Evolutionary conservation across 805 yeast genomes (phyloP), one percentile per base, ranked within the genome.

Genomic region (Alloascoidea africana): DNA sequence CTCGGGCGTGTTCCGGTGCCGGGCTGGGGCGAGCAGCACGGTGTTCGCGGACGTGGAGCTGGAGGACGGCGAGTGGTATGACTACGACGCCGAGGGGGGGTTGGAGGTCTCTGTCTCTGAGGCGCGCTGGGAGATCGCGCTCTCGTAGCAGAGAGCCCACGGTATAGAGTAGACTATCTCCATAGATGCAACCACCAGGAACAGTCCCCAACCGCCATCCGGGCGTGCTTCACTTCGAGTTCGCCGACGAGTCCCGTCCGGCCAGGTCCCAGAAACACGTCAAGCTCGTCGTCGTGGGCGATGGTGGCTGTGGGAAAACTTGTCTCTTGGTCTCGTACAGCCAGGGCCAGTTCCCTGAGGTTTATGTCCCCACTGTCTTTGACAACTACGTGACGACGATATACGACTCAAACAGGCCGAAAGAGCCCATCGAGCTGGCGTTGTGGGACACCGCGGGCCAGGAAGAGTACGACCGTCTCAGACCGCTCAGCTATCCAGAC

Each of bases 391-490:
- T 74, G 6, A 70, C 80, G 5, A 66, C 65, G 32, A 70, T 78
- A 2, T 54, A 51, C 27, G 60, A 68, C 0, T 68, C 70, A 4
- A 59, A 62, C 27, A 64, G 65, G n/a, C n/a, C 30, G n/a, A 23
- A 23, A 18, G 68, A 72, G 47, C 85, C 91, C 36, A 81, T 89
- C 49, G 94, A 87, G 52, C 63, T 89, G 40, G 85, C 96, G 13
- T 64, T 89, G 39, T 91, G 98, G 98, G 98, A 89, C 56, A 89
- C 98, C 4, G 98, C 98, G 1, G 98, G 98, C 4, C 98, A 89
- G 64, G 98, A 89, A 60, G 98, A 89, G 61, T 89, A 89, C 49
- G 98, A 89, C 56, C 70, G 96, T 45, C 67, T 89, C 56, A 73
- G 98, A 56, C 84, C 96, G 1, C 66, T 89, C 43, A 80, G 94